Evolutionary conservation across 1,139 yeast species (phyloP).

Genomic region (Suhomyces bokatorum): DNA sequence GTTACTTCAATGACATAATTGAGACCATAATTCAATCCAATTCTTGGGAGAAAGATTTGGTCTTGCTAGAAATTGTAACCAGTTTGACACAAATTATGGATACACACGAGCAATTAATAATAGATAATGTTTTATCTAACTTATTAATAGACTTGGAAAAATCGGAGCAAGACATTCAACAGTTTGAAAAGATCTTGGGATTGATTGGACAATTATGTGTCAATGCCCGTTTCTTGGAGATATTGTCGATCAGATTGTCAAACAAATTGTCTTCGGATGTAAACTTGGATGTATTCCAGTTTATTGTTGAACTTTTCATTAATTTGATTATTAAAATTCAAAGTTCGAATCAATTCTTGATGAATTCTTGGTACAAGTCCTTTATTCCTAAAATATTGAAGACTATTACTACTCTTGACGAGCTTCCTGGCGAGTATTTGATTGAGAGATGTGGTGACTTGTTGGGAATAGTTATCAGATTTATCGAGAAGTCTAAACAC

Average conservation of each 20-base stretch:
- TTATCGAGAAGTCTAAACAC: slow-evolving; percentile 38
- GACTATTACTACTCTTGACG: slow-evolving; percentile 11
- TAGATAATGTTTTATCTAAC: slow-evolving; percentile 61
- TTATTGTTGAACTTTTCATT: slow-evolving; percentile 28
- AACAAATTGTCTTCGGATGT: slow-evolving; percentile 36
- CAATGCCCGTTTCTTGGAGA: slow-evolving; percentile 49
- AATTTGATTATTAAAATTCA: slow-evolving; percentile 28
- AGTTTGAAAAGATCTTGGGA: slow-evolving; percentile 36
- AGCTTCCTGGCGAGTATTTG: slow-evolving; percentile 3
- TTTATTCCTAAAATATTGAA: slow-evolving; percentile 36
- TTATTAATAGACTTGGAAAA: slow-evolving; percentile 43
- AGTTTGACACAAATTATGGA: slow-evolving; percentile 55
- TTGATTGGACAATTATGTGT: slow-evolving; percentile 48
- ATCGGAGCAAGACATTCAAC: slow-evolving; percentile 33
- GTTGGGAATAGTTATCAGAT: slow-evolving; percentile 39
- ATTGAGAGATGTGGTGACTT: slow-evolving; percentile 40
- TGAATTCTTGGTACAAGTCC: slow-evolving; percentile 44
- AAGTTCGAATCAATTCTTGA: slow-evolving; percentile 29
- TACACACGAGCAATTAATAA: slow-evolving; percentile 34
- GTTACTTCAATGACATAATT: slow-evolving; percentile 64
- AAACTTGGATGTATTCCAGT: slow-evolving; percentile 17
- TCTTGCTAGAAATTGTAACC: slow-evolving; percentile 40
- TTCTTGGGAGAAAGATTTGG: slow-evolving; percentile 34
- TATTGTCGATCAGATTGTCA: slow-evolving; percentile 49
- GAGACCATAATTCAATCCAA: slow-evolving; percentile 32